Evolutionary conservation across 169 alveolate species (phyloP), one percentile per base, ranked within the genome.

Genomic region (Eimeria sp.): DNA sequence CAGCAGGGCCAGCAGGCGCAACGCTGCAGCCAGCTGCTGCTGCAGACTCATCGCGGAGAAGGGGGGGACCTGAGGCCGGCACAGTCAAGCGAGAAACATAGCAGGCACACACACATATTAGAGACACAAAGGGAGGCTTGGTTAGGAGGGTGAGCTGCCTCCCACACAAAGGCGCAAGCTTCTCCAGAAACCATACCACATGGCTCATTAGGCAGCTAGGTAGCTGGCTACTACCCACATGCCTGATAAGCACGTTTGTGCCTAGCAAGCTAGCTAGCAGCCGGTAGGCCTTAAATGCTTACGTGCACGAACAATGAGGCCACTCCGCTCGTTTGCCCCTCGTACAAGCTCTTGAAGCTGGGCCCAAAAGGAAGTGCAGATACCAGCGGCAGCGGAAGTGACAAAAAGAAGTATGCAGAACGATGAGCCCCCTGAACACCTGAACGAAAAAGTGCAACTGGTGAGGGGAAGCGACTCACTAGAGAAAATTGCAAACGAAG

Each of bases 321-420:
- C n/a, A 82, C 90, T 9, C 90, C 90, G 54, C 58, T 82, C 52
- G 13, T 54, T 33, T 82, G 68, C 14, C 90, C 71, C 72, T 82
- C 90, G 25, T 82, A n/a, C 30, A 82, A 58, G n/a, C 90, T 82
- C 74, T 56, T 52, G 72, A 82, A 82, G 37, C 90, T 82, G 90
- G 74, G 54, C 74, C 0, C 18, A 25, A 46, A 77, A 2, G 16
- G 37, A 46, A 49, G 27, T 1, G 58, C 71, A 54, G 9, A 46
- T 1, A 46, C 43, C 58, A 77, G 88, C 88, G 46, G 13, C 37
- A 6, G 66, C 37, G 66, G 88, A 23, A 46, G 46, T 46, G 88
- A 40, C 62, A 76, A 46, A 76, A 18, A 76, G 16, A 25, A 0
- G 37, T 23, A 71, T 49, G 37, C 16, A 37, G 30, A 71, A 37